Evolutionary conservation across 768 basidiomycete species (phyloP).

Genomic region (Hypholoma fasciculare): DNA sequence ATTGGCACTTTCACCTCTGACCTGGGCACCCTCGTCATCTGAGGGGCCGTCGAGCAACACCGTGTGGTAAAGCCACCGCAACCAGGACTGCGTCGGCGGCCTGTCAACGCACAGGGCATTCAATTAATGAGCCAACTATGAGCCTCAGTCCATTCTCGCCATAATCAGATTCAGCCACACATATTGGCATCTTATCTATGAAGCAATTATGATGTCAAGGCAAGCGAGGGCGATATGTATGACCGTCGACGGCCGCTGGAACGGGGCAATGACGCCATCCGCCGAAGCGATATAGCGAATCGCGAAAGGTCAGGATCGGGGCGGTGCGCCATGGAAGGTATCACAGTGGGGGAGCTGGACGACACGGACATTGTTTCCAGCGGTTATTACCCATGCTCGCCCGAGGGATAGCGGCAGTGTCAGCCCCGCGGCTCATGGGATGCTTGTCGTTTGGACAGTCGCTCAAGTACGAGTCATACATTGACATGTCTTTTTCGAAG

Average conservation of each 20-base stretch:
- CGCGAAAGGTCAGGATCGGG: slow-evolving; percentile 41
- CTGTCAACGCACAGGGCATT: slow-evolving; percentile 44
- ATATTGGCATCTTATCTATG: slow-evolving; percentile 56
- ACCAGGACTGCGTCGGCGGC: too few relatives aligned
- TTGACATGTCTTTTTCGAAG: slow-evolving; percentile 40
- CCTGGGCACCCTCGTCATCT: too few relatives aligned
- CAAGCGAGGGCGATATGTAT: slow-evolving; percentile 25
- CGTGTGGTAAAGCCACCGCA: too few relatives aligned
- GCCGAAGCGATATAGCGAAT: slow-evolving; percentile 59
- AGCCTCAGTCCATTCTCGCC: slow-evolving; percentile 46
- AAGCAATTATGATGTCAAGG: slow-evolving; percentile 41
- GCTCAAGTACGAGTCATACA: slow-evolving; percentile 39
- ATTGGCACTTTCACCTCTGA: too few relatives aligned
- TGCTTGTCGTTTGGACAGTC: slow-evolving; percentile 45
- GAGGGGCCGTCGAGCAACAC: too few relatives aligned
- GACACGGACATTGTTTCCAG: slow-evolving; percentile 53
- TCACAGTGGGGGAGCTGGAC: slow-evolving; percentile 49
- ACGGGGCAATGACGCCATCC: slow-evolving; percentile 52
- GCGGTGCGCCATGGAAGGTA: slow-evolving; percentile 21
- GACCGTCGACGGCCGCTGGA: slow-evolving; percentile 41
- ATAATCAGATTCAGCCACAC: slow-evolving; percentile 36
- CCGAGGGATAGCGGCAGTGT: slow-evolving; percentile 34
- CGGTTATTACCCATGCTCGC: slow-evolving; percentile 31
- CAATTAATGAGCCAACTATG: slow-evolving; percentile 38
- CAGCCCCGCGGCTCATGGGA: slow-evolving; percentile 38